Conservation (phyloP, 345 rosid species). For the Camelina laxa region DNA sequence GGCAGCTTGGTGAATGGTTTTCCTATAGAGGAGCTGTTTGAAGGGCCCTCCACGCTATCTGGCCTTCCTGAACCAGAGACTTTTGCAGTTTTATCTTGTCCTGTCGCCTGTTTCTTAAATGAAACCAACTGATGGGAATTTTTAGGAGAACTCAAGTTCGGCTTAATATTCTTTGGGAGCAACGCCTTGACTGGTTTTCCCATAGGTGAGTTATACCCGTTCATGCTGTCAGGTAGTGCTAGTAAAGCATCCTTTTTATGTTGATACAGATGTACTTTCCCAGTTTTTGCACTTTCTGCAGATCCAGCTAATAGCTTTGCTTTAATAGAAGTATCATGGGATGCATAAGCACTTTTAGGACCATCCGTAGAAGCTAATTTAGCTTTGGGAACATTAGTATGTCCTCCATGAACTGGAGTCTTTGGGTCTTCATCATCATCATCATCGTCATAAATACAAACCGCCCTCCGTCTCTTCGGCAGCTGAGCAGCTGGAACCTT, state of each 20-base stretch:
- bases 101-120: slow-evolving; percentile 43
- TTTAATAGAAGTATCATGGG: slow-evolving; percentile 39
- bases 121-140: slow-evolving; percentile 52
- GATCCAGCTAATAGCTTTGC: slow-evolving; percentile 38
- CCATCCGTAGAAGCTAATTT: slow-evolving; percentile 44
- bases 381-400: slow-evolving; percentile 46
- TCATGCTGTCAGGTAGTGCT: slow-evolving; percentile 40
- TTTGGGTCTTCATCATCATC: slow-evolving; percentile 69
- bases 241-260: slow-evolving; percentile 46
- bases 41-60: slow-evolving; percentile 44
- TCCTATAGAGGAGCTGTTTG: slow-evolving; percentile 39
- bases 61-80: slow-evolving; percentile 42
- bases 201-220: slow-evolving; percentile 42
- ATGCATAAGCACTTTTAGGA: slow-evolving; percentile 44
- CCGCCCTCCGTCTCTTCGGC: slow-evolving; percentile 74
- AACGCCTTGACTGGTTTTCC: slow-evolving; percentile 50
- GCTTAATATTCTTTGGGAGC: slow-evolving; percentile 45
- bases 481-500: slow-evolving; percentile 51
- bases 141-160: slow-evolving; percentile 54
- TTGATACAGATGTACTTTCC: slow-evolving; percentile 45
- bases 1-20: slow-evolving; percentile 50
- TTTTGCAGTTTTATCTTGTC: slow-evolving; percentile 51
- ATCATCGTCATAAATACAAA: slow-evolving; percentile 68
- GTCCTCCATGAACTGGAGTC: slow-evolving; percentile 83
- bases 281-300: slow-evolving; percentile 38